Conservation (phyloP, 495 filamentous ascomycete genomes). For the Lasiosphaeria miniovina region DNA sequence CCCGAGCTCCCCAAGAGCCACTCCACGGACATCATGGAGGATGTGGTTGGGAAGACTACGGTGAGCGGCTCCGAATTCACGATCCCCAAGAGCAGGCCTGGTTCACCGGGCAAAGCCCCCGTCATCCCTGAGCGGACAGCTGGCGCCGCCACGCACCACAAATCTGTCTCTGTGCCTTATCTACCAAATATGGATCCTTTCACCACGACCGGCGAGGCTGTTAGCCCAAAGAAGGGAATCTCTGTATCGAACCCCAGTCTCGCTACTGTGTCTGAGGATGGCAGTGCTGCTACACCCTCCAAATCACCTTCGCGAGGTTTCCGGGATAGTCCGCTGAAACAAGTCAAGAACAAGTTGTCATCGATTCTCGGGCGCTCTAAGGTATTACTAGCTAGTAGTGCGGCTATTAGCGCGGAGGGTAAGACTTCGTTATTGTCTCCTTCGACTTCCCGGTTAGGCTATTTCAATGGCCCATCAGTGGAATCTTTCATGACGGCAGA, state of each 20-base stretch:
- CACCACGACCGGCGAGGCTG: constrained; percentile 32
- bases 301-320: constrained; percentile 68
- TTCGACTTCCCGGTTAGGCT: constrained; percentile 34
- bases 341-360: constrained; percentile 82
- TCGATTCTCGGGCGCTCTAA: constrained; percentile 84
- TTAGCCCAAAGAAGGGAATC: constrained; percentile 56
- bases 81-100: constrained; percentile 36
- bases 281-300: constrained; percentile 58
- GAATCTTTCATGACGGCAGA: constrained; percentile 37
- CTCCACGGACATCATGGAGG: constrained; percentile 58
- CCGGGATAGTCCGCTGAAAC: constrained; percentile 75
- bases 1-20: constrained; percentile 54
- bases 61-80: constrained; percentile 39
- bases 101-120: constrained; percentile 41
- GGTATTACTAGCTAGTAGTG: constrained; percentile 77
- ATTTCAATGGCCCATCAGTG: constrained; percentile 34
- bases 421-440: constrained; percentile 56
- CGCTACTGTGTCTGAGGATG: constrained; percentile 37
- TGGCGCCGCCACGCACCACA: constrained; percentile 42
- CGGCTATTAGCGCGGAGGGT: constrained; percentile 71
- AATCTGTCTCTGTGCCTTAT: constrained; percentile 55
- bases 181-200: constrained; percentile 47
- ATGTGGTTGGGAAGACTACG: constrained; percentile 45
- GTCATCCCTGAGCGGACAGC: constrained; percentile 32
- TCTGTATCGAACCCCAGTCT: constrained; percentile 61